These are phyloP conservation scores for Fusarium agapanthi DNA, from an alignment of 2,329 filamentous ascomycete genomes.

Conservation along the genomic window DNA sequence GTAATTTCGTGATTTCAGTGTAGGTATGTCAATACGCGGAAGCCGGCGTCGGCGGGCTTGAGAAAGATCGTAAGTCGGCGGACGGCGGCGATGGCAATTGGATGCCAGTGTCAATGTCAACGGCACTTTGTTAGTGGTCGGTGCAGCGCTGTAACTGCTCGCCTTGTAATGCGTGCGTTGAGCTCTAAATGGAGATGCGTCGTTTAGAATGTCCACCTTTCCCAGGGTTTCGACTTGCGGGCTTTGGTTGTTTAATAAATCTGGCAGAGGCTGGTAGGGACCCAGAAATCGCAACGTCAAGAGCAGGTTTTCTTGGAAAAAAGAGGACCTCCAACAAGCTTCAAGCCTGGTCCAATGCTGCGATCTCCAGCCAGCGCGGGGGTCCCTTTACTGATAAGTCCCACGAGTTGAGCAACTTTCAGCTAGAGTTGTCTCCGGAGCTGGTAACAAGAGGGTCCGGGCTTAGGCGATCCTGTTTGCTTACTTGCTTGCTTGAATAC, in stretches of 20 bases:
- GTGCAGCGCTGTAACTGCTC: neutral
- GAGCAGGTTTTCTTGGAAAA: conserved; percentile 40
- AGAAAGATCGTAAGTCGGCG: conserved; percentile 26
- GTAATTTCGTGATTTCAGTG: conserved; percentile 2
- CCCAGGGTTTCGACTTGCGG: conserved; percentile 15
- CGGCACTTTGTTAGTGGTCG: neutral
- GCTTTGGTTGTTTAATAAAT: conserved; percentile 37
- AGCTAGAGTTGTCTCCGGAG: conserved; percentile 15
- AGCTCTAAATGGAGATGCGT: conserved; percentile 14
- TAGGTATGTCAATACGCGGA: conserved; percentile 15
- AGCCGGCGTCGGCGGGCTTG: conserved; percentile 23
- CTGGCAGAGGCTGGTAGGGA: conserved; percentile 30
- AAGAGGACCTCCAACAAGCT: conserved; percentile 36
- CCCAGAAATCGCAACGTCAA: conserved; percentile 31
- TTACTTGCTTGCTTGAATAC: conserved; percentile 10
- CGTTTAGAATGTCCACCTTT: conserved; percentile 5
- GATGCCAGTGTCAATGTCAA: neutral
- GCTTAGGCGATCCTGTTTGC: conserved; percentile 4
- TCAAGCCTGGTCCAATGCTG: conserved; percentile 28
- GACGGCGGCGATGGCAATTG: conserved; percentile 12
- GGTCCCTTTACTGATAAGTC: conserved; percentile 26
- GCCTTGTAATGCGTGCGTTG: conserved; percentile 2
- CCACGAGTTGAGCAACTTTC: conserved; percentile 1
- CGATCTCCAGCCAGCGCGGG: conserved; percentile 30
- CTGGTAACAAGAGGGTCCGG: conserved; percentile 12